Conservation (phyloP, 495 filamentous ascomycete species). For the Pyrenula massariospora region DNA sequence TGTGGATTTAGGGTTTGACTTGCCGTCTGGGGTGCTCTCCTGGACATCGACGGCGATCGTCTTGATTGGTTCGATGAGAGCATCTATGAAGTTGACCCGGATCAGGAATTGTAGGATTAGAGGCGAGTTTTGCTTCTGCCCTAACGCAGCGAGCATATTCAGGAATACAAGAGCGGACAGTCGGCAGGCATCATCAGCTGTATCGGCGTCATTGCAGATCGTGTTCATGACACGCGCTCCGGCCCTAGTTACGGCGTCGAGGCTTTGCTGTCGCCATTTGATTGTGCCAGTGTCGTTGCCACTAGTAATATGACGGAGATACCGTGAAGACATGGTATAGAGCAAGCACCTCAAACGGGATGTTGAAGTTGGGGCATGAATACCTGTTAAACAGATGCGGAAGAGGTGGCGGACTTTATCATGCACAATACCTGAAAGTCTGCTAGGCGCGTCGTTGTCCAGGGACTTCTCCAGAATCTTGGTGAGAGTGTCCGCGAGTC, state of each 20-base stretch:
- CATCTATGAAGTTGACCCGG: conserved; percentile 76
- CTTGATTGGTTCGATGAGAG: conserved; percentile 76
- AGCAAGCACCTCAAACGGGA: conserved; percentile 64
- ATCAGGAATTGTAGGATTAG: conserved; percentile 69
- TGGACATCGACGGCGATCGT: conserved; percentile 54
- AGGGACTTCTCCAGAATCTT: conserved; percentile 54
- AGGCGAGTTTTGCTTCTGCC: conserved; percentile 48
- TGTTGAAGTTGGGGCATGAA: conserved; percentile 58
- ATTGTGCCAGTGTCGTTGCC: conserved; percentile 10
- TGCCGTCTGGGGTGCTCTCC: conserved; percentile 38
- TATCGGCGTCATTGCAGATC: conserved; percentile 87
- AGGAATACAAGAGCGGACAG: conserved; percentile 72
- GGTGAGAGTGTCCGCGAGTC: conserved; percentile 63
- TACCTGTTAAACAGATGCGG: conserved; percentile 64
- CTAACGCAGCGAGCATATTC: conserved; percentile 56
- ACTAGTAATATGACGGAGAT: conserved; percentile 61
- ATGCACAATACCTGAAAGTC: conserved; percentile 60
- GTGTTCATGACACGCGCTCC: conserved; percentile 73
- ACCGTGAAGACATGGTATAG: conserved; percentile 80
- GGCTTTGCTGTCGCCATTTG: conserved; percentile 42
- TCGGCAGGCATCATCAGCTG: conserved; percentile 67
- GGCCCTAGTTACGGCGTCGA: conserved; percentile 61
- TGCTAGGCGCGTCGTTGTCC: conserved; percentile 27
- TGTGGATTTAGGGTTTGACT: conserved; percentile 7
- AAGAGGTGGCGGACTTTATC: conserved; percentile 89